Evolutionary conservation across 768 basidiomycete genomes (phyloP).

Genomic region (Clavulina sp.): DNA sequence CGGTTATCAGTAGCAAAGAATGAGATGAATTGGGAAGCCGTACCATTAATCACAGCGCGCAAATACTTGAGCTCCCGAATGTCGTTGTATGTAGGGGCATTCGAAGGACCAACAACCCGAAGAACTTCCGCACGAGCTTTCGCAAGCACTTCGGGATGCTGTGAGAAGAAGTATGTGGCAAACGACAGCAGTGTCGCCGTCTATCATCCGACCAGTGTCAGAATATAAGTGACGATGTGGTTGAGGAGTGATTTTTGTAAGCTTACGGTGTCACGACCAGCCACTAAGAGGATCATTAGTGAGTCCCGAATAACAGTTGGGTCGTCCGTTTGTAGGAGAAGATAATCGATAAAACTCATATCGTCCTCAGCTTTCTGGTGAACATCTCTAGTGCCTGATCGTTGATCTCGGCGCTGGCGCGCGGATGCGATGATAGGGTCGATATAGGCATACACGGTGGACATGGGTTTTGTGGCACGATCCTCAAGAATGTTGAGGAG

Average conservation of each 20-base stretch:
- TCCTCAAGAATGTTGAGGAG: conserved; percentile 26
- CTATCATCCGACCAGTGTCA: too few relatives aligned
- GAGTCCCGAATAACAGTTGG: conserved; percentile 53
- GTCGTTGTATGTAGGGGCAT: conserved; percentile 33
- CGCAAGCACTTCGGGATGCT: conserved; percentile 8
- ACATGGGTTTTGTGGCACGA: conserved; percentile 8
- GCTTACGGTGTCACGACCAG: conserved; percentile 59
- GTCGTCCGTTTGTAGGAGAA: conserved; percentile 50
- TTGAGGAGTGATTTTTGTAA: too few relatives aligned
- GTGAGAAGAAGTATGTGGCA: conserved; percentile 5
- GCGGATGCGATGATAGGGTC: conserved; percentile 5
- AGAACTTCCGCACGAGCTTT: conserved; percentile 11
- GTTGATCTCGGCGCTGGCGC: conserved; percentile 28
- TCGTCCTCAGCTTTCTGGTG: conserved; percentile 30
- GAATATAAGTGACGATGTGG: too few relatives aligned
- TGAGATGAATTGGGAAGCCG: conserved; percentile 10
- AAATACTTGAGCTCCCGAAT: conserved; percentile 49
- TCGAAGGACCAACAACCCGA: not conserved
- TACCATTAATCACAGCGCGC: conserved; percentile 19
- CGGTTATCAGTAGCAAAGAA: conserved; percentile 2
- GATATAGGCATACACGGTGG: conserved; percentile 2
- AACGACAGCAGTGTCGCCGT: conserved; percentile 9
- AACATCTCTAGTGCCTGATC: too few relatives aligned
- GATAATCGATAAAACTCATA: conserved; percentile 48
- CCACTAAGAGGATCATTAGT: conserved; percentile 56